Base-by-base conservation (phyloP, 176 grass and related monocot genomes). In the Oropetium thomaeum region DNA sequence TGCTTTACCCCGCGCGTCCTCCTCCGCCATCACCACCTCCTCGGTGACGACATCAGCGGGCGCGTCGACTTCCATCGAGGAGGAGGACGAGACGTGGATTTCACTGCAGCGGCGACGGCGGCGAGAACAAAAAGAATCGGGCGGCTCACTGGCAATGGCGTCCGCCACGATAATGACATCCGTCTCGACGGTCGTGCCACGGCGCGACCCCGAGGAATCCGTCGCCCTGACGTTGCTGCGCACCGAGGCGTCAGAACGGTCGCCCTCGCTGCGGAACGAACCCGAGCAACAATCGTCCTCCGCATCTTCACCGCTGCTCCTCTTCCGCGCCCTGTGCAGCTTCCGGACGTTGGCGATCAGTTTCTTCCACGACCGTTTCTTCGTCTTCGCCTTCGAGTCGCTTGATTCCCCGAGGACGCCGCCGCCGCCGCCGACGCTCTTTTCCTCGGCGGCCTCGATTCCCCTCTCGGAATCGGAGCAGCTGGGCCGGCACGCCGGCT, bases 311-410 rank as follows among this genome's bases (percentile, higher is more conserved):
- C n/a, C n/a, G n/a, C n/a, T n/a, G n/a, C 67, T 84, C 1, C 28
- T 5, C 2, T 26, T 55, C 71, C 58, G 81, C 14, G 61, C 71
- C 13, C 49, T 87, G 34, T 71, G 64, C 43, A 84, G 6, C 15
- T 86, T 92, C 27, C 72, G 82, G 27, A 80, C 39, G 32, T 65
- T 47, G 22, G 83, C 32, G 26, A 99, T 54, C 29, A 95, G 73
- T 69, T 83, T 99, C 73, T 65, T 90, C 65, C 90, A 84, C 1
- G 93, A 72, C 28, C 58, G 65, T 69, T 74, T 83, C 76, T 74
- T 90, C 25, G 70, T 1, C 75, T 82, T 94, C 32, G 47, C 42
- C 76, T 78, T 82, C 8, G 51, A 42, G 42, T 49, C 62, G 73
- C 53, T 49, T 3, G 62, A 33, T 17, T 71, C 73, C 47, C 59